Percentiles rank a stretch among this genome's conserved stretches.
phyloP scores from a whole-genome alignment of 1,284 basidiomycete genomes.

The Pseudozyma tsukubaensis region DNA sequence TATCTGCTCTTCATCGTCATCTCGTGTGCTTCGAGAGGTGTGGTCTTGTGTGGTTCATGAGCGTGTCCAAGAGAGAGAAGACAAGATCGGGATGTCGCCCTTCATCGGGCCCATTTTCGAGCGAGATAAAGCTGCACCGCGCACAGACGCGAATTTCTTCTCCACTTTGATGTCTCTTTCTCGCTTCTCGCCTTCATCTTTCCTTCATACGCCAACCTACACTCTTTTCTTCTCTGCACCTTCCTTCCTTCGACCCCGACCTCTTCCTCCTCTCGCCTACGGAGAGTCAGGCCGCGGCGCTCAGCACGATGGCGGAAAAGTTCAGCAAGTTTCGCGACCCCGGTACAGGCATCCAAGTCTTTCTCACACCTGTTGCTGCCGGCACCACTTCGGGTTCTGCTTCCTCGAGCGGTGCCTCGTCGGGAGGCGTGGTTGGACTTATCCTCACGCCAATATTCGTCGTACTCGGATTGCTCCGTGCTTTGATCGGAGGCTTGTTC shows the following conservation, averaged over 20 bases:
- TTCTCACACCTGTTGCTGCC: constrained; percentile 42
- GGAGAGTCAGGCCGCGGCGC: no score
- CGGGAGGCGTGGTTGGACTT: background rate
- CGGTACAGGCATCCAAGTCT: constrained; percentile 55
- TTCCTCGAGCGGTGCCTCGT: background rate
- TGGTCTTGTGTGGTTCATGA: no score
- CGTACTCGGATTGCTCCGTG: constrained; percentile 20
- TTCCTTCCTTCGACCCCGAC: background rate
- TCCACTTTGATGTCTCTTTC: background rate
- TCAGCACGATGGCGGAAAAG: constrained; percentile 46
- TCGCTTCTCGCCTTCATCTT: background rate
- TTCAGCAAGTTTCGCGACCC: constrained; percentile 50
- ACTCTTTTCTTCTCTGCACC: no score
- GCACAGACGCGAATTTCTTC: background rate
- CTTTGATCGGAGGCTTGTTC: constrained; percentile 3
- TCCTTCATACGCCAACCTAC: no score
- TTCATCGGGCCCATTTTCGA: no score
- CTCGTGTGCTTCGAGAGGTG: no score
- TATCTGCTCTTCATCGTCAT: no score
- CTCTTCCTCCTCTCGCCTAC: background rate
- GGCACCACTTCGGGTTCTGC: constrained; percentile 3
- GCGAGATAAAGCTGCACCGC: background rate
- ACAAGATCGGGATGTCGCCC: no score
- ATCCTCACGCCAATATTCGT: constrained; percentile 25
- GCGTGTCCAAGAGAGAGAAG: no score